Conservation (phyloP, 768 basidiomycete genomes). For the Lactifluus echinatus region DNA sequence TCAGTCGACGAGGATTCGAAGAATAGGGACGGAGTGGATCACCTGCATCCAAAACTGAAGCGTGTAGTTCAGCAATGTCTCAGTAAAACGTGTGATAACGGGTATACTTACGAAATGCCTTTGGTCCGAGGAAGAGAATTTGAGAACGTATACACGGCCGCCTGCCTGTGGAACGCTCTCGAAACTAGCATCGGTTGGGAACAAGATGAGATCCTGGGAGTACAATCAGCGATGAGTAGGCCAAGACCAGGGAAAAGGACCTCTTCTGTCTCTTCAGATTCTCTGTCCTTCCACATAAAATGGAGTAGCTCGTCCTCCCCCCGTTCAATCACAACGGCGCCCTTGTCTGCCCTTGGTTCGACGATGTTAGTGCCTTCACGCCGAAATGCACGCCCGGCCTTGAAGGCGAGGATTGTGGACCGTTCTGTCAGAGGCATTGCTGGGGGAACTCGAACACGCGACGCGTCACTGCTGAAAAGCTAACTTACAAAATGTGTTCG, state of each 20-base stretch:
- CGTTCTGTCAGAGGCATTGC: slow-evolving; percentile 17
- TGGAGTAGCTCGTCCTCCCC: slow-evolving; percentile 72
- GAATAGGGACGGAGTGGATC: slow-evolving; percentile 4
- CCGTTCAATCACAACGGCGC: slow-evolving; percentile 58
- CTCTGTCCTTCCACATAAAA: slow-evolving; percentile 73
- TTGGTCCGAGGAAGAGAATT: slow-evolving; percentile 85
- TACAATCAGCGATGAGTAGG: not conserved
- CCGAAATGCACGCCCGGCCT: slow-evolving; percentile 69
- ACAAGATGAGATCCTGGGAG: slow-evolving; percentile 75
- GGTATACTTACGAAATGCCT: slow-evolving; percentile 67
- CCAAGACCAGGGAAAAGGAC: slow-evolving; percentile 28
- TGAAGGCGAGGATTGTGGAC: slow-evolving; percentile 37
- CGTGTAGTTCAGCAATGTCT: not conserved
- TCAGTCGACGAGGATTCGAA: not conserved
- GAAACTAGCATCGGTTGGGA: slow-evolving; percentile 80
- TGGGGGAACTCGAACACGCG: not conserved
- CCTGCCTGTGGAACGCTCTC: slow-evolving; percentile 59
- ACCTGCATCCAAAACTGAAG: slow-evolving; percentile 85
- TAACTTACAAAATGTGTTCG: slow-evolving; percentile 3
- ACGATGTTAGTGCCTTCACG: slow-evolving; percentile 59
- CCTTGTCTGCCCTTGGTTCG: slow-evolving; percentile 61
- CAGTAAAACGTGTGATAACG: not conserved
- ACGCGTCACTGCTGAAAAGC: slow-evolving; percentile 6
- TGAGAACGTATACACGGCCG: slow-evolving; percentile 79
- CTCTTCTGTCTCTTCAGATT: slow-evolving; percentile 52